A percentile compares a stretch with the other conserved stretches of the same genome.
phyloP scores from a whole-genome alignment of 768 basidiomycete genomes.

The Amanita brunnescens region DNA sequence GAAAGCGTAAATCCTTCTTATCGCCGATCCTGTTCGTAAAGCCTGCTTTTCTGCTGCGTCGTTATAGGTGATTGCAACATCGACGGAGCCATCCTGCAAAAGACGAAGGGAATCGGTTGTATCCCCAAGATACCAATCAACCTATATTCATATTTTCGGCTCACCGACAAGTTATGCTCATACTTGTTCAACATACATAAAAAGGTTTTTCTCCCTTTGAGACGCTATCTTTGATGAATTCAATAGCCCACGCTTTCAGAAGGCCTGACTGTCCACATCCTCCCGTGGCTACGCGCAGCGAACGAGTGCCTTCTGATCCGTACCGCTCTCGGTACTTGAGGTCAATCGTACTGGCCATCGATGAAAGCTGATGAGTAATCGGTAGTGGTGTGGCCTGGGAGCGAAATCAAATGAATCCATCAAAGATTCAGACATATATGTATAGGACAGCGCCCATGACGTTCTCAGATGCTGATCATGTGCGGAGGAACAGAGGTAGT shows the following conservation, averaged over 20 bases:
- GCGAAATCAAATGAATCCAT: too few relatives aligned
- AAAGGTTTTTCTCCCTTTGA: slow-evolving; percentile 22
- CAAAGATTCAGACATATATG: too few relatives aligned
- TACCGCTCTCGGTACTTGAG: too few relatives aligned
- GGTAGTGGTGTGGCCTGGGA: too few relatives aligned
- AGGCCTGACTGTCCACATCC: slow-evolving; percentile 44
- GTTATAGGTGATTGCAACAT: slow-evolving; percentile 46
- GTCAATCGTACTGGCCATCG: too few relatives aligned
- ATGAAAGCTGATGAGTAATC: too few relatives aligned
- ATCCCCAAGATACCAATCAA: slow-evolving; percentile 50
- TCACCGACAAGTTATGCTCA: neutral
- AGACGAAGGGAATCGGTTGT: slow-evolving; percentile 41
- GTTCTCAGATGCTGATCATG: too few relatives aligned
- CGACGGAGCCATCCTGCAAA: slow-evolving; percentile 33
- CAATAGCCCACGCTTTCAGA: slow-evolving; percentile 37
- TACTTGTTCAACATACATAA: slow-evolving; percentile 17
- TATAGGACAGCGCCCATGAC: too few relatives aligned
- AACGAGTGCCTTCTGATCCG: slow-evolving; percentile 21
- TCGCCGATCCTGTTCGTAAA: slow-evolving; percentile 21
- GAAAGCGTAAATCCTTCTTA: slow-evolving; percentile 33
- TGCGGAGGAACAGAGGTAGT: too few relatives aligned
- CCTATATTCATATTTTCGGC: slow-evolving; percentile 19
- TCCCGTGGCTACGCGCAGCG: slow-evolving; percentile 39
- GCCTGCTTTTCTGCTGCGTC: slow-evolving; percentile 38
- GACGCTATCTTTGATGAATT: slow-evolving; percentile 34